Percentiles rank a stretch among this genome's conserved stretches.
These are phyloP conservation scores for Davidsoniella australis DNA, from an alignment of 2,329 filamentous ascomycete species.

Conservation along the genomic window DNA sequence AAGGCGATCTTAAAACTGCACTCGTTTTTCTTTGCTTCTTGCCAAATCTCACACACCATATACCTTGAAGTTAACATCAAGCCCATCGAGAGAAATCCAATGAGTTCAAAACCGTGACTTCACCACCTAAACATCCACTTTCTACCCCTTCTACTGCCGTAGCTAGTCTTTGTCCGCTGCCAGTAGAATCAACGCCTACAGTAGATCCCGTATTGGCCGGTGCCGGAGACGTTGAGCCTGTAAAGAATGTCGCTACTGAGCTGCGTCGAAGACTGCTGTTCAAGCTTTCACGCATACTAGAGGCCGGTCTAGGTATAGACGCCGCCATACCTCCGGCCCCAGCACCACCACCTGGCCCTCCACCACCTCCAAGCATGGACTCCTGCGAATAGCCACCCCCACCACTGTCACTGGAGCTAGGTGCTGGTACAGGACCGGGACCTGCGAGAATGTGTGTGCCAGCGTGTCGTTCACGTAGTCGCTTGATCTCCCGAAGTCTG, in stretches of 20 bases:
- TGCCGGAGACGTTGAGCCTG: slow-evolving; percentile 18
- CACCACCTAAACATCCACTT: slow-evolving; percentile 25
- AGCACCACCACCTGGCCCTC: slow-evolving; percentile 13
- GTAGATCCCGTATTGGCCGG: neutral
- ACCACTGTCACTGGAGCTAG: slow-evolving; percentile 12
- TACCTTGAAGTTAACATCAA: slow-evolving; percentile 13
- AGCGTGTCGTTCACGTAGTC: slow-evolving; percentile 53
- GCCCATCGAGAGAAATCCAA: slow-evolving; percentile 35
- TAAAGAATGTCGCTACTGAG: slow-evolving; percentile 50
- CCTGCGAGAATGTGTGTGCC: slow-evolving; percentile 24
- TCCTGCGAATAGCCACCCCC: slow-evolving; percentile 17
- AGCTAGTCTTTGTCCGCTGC: slow-evolving; percentile 40
- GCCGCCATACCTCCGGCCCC: slow-evolving; percentile 12
- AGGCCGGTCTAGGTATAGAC: slow-evolving; percentile 25
- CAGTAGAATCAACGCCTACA: neutral
- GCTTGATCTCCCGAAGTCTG: slow-evolving; percentile 68
- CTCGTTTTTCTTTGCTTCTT: neutral
- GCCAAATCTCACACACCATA: neutral
- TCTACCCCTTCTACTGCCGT: slow-evolving; percentile 34
- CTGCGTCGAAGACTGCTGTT: slow-evolving; percentile 40
- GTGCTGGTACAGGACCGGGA: slow-evolving; percentile 19
- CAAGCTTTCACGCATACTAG: slow-evolving; percentile 42
- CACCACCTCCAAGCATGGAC: neutral
- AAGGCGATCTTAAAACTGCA: neutral
- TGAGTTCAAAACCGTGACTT: slow-evolving; percentile 24